Evolutionary conservation across 2,329 filamentous ascomycete genomes (phyloP), one percentile per base, ranked within the genome.

Genomic region (Cladophialophora immunda): DNA sequence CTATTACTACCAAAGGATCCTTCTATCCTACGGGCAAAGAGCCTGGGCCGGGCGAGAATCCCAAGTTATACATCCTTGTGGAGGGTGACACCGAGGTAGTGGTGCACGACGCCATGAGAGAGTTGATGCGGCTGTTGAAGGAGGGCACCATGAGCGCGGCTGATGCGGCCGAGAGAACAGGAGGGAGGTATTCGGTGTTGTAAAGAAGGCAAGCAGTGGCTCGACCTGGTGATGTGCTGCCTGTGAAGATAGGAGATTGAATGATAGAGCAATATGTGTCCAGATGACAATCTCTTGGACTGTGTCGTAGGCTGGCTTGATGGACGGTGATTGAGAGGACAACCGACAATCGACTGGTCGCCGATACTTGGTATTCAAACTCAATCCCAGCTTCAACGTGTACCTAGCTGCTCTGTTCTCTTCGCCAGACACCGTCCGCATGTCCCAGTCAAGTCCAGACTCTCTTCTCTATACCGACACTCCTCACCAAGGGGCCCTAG

Each of bases 51-150:
- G 89, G 87, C 38, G 91, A 90, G 62, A 89, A 93, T 72, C 91
- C 95, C n/a, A 98, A 98, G 83, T 83, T 99, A 73, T 99, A 98
- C 78, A 97, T 99, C 75, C 86, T 99, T 68, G 96, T 99, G 65
- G 95, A 99, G 78, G 95, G 95, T 50, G 95, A 99, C 75, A 98
- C 95, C 0, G 95, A 99, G 79, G 84, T 97, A 61, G 90, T 93
- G 34, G 95, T 99, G 30, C 92, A 92, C 59, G 91, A 92, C 74
- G 95, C 95, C 1, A 92, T 99, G 87, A 88, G 89, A 72, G 94
- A 98, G 80, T 85, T 99, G 71, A 94, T 93, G 76, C 87, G 94
- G 55, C 82, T 97, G 75, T 81, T 99, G 73, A 93, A 91, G 77
- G 95, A 98, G 79, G 95, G 92, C 13, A 97, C 94, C 0, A 88